These are phyloP conservation scores for Rhodotorula graminis DNA, from an alignment of 768 basidiomycete species.

Conservation along the genomic window DNA sequence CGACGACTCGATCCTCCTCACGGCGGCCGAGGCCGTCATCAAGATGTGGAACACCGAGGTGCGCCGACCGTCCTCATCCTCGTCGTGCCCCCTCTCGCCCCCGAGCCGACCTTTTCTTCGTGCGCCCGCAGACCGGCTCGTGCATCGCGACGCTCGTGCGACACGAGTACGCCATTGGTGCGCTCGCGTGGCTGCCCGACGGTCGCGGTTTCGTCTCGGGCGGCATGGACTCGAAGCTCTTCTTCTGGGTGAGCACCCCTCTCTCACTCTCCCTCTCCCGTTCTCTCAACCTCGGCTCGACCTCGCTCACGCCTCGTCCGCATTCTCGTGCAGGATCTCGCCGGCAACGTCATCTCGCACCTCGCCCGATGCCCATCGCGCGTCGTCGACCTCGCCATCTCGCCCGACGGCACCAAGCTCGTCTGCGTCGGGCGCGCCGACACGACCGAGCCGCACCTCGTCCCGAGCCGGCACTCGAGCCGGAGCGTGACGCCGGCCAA, in stretches of 20 bases:
- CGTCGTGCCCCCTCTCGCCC: background rate
- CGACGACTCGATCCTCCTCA: conserved; percentile 76
- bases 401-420: conserved; percentile 75
- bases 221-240: conserved; percentile 75
- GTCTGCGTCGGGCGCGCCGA: conserved; percentile 64
- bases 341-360: conserved; percentile 65
- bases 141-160: conserved; percentile 60
- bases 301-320: background rate
- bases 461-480: conserved; percentile 14
- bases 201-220: conserved; percentile 84
- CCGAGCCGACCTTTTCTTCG: background rate
- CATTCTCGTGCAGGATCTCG: conserved; percentile 56
- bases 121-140: conserved; percentile 60
- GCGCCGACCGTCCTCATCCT: conserved; percentile 8
- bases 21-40: conserved; percentile 72
- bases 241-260: conserved; percentile 63
- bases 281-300: background rate
- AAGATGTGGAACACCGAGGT: conserved; percentile 90
- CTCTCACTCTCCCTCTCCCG: no score
- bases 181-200: conserved; percentile 82
- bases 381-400: conserved; percentile 77
- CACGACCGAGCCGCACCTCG: conserved; percentile 40
- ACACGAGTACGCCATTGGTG: conserved; percentile 79
- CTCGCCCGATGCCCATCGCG: conserved; percentile 72
- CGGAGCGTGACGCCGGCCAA: conserved; percentile 25